Base-by-base conservation (phyloP, 2,329 filamentous ascomycete genomes). In the Pseudonectria foliicola region DNA sequence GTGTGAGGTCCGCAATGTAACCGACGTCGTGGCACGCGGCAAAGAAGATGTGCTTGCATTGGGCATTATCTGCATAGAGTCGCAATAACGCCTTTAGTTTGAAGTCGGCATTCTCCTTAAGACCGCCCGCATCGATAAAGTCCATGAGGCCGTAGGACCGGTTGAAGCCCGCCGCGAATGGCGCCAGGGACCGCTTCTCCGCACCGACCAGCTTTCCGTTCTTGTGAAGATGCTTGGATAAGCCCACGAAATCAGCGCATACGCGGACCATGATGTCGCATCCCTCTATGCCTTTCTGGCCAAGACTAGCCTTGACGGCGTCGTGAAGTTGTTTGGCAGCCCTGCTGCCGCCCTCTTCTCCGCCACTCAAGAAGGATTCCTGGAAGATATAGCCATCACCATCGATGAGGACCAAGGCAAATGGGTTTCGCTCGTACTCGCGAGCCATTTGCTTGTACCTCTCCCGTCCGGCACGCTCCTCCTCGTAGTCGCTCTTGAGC, bases 41-140 rank as follows among this genome's bases (percentile, higher is more conserved):
- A 38, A 79, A 75, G 48, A 73, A 75, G 25, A 82, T 76, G 50
- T 80, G 77, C 45, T 73, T 75, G 60, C 78, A 82, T 48, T 79
- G 73, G 4, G 65, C 58, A 45, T 74, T 75, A 29, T 77, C n/a
- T n/a, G 65, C 68, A 40, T 75, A 77, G 2, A 78, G 60, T 5
- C 63, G 60, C 8, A 66, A 50, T 37, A 57, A 39, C 28, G 52
- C 73, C 49, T 73, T 66, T 35, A 82, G 65, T 52, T 82, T 82
- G 49, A 71, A 73, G 45, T 74, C 72, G 18, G 72, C 71, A 21
- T 71, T 71, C 45, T 77, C 73, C 47, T 79, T 78, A 25, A 73
- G 65, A 42, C 75, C 71, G 8, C 76, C 73, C 10, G 73, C 73
- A 49, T 81, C 77, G 11, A 79, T 62, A 46, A 76, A 80, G 44